Evolutionary conservation across 345 rosid species (phyloP), one percentile per base, ranked within the genome.

Genomic region (Camelina laxa): DNA sequence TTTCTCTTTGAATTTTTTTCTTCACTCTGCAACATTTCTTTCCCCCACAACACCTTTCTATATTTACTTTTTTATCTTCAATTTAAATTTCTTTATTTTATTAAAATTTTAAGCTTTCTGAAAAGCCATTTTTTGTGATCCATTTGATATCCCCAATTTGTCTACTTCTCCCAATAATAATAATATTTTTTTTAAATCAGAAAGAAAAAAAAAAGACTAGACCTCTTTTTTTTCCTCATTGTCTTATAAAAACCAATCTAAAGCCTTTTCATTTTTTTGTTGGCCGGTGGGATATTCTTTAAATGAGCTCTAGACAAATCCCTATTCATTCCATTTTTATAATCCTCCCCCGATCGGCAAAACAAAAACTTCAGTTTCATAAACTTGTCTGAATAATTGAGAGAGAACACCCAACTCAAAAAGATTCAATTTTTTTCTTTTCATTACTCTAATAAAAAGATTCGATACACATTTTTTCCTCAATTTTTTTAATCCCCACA

Each of bases 101-200:
- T 15, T 9, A 7, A 45, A 42, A 47, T 36, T 36, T 33, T 36
- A 53, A 33, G 16, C 22, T 55, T 62, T 70, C 60, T 70, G 7
- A 76, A 79, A 82, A 80, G 81, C 77, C 61, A 65, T 22, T 65
- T 68, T 69, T 73, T 72, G 69, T 78, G 77, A 72, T 59, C 60
- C 77, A 67, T 78, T 78, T 67, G 58, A 44, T 41, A 78, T 67
- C 67, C 67, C 77, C 63, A 59, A 59, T 51, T 59, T 78, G 77
- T 78, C 81, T 78, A 42, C 73, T 50, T 67, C 76, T 72, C 77
- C 68, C 62, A 58, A 57, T 70, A 72, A 58, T 70, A 66, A 41
- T 51, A 58, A 58, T 71, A 50, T 71, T 42, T 38, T 9, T 8
- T 65, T 38, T 24, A 17, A 15, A 21, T 35, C 4, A 30, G 22